Evolutionary conservation across 2,329 filamentous ascomycete species (phyloP).

Genomic region (Phialocephala sp.): DNA sequence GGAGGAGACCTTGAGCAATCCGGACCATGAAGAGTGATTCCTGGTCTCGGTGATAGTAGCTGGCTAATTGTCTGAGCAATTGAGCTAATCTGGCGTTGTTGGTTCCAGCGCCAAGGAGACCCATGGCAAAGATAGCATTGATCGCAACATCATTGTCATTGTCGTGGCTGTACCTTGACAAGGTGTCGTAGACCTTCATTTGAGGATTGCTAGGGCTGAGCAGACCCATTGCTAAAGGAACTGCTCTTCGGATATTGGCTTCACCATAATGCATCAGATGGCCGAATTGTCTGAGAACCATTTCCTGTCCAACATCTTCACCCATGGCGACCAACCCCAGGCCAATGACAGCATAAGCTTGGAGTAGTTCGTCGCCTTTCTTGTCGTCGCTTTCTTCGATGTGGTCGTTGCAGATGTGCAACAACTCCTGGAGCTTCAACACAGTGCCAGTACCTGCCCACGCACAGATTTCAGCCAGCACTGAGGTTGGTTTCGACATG

Average conservation of each 20-base stretch:
- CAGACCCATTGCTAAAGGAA: conserved; percentile 94
- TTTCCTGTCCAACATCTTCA: conserved; percentile 97
- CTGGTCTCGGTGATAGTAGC: conserved; percentile 97
- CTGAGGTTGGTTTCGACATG: conserved; percentile 93
- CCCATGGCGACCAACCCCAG: conserved; percentile 96
- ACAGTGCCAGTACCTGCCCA: conserved; percentile 98
- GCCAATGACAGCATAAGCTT: conserved; percentile 94
- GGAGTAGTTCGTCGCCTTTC: conserved; percentile 92
- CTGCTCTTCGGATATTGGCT: conserved; percentile 93
- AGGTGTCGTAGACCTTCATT: conserved; percentile 99
- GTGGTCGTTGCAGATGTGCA: conserved; percentile 98
- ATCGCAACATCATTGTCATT: conserved; percentile 98
- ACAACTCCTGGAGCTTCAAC: conserved; percentile 93
- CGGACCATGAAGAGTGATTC: conserved; percentile 99
- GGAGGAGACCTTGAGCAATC: conserved; percentile 94
- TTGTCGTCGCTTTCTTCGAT: conserved; percentile 94
- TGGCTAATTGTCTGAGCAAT: conserved; percentile 89
- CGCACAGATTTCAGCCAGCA: conserved; percentile 94
- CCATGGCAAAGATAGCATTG: conserved; percentile 99
- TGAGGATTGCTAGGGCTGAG: conserved; percentile 98
- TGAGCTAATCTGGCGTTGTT: conserved; percentile 98
- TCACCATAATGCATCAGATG: conserved; percentile 99
- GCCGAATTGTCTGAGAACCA: conserved; percentile 96
- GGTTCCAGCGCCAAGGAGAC: conserved; percentile 91
- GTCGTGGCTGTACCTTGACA: conserved; percentile 97